These are phyloP conservation scores for Tricholoma sp. DNA, from an alignment of 768 basidiomycete genomes.

Conservation along the genomic window DNA sequence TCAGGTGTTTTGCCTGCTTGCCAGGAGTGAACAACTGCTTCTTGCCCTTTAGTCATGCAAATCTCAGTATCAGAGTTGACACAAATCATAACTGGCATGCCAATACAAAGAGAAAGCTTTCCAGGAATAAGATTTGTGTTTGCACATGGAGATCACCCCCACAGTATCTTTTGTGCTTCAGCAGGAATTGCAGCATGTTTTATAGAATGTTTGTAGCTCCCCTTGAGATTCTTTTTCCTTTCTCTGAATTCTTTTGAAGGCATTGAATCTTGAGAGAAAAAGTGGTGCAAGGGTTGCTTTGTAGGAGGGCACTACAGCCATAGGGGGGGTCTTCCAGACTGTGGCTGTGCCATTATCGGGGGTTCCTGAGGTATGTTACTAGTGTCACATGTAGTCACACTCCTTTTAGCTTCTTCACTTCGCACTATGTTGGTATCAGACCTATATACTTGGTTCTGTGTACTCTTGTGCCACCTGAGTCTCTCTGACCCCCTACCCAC, in stretches of 20 bases:
- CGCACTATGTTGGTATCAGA: too few species aligned
- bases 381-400: too few species aligned
- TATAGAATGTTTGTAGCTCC: constrained; percentile 5
- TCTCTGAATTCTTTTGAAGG: not conserved
- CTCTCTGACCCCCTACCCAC: too few species aligned
- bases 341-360: too few species aligned
- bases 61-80: constrained; percentile 28
- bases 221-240: not conserved
- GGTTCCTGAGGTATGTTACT: too few species aligned
- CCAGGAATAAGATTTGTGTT: constrained; percentile 22
- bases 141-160: constrained; percentile 18
- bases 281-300: constrained; percentile 17
- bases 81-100: constrained; percentile 28
- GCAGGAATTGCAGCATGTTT: too few species aligned
- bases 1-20: not conserved
- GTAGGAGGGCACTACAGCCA: too few species aligned
- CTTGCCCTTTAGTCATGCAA: constrained; percentile 28
- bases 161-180: constrained; percentile 7
- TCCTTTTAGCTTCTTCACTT: too few species aligned
- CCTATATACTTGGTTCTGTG: too few species aligned
- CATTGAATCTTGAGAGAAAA: constrained; percentile 22
- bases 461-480: too few species aligned
- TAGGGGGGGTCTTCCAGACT: too few species aligned
- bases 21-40: constrained; percentile 26
- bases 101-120: constrained; percentile 24